Conservation (phyloP, 2,329 filamentous ascomycete genomes). For the Shiraia bambusicola region DNA sequence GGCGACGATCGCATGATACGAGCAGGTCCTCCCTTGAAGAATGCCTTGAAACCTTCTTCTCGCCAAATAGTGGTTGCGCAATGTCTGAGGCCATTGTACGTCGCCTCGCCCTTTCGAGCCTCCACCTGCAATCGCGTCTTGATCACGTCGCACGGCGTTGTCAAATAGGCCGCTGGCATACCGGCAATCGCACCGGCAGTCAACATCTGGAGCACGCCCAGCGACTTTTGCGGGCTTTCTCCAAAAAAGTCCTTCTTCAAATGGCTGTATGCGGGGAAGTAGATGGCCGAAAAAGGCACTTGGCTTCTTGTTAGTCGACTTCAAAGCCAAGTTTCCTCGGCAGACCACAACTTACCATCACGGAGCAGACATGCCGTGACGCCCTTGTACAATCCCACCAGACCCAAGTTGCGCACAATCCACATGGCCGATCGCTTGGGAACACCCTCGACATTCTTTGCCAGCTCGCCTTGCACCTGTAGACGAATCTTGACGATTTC, state of each 20-base stretch:
- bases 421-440: conserved; percentile 93
- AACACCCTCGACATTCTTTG: conserved; percentile 78
- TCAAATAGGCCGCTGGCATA: conserved; percentile 71
- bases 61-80: conserved; percentile 79
- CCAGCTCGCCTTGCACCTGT: conserved; percentile 93
- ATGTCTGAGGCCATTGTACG: conserved; percentile 85
- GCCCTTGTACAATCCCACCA: conserved; percentile 94
- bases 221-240: conserved; percentile 81
- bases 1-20: conserved; percentile 93
- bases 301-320: conserved; percentile 14
- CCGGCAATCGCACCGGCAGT: conserved; percentile 83
- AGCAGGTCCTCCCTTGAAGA: conserved; percentile 97
- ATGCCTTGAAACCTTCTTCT: conserved; percentile 92
- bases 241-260: conserved; percentile 93
- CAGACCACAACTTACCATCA: conserved; percentile 53
- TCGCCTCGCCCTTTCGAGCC: conserved; percentile 88
- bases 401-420: conserved; percentile 94
- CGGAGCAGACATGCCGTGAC: conserved; percentile 91
- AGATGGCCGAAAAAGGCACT: conserved; percentile 97
- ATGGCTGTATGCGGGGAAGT: conserved; percentile 96
- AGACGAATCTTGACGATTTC: conserved; percentile 99
- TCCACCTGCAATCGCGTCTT: conserved; percentile 98
- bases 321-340: neutral
- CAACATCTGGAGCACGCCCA: conserved; percentile 86
- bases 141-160: conserved; percentile 97